Base-by-base conservation (phyloP, 805 yeast species). In the Metschnikowia proteae region DNA sequence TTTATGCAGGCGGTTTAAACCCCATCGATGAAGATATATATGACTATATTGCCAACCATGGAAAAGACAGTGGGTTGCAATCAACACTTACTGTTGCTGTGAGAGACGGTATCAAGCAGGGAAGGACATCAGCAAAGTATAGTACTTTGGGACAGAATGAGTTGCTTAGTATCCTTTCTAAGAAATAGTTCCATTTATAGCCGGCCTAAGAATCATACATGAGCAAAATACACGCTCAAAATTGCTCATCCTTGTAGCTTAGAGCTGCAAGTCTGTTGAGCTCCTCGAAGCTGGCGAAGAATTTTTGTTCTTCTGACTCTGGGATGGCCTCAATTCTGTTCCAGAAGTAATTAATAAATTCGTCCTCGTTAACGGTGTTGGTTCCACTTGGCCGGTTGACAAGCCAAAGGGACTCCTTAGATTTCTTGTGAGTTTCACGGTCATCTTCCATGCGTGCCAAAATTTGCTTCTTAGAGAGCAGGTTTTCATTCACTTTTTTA, bases 401-500 rank as follows among this genome's bases (percentile, higher is more conserved):
- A 7, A 83, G 76, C 96, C 97, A 89, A 23, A 82, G 72, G 8
- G 77, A 80, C 59, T 92, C 97, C 57, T 91, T 89, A 10, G 86
- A 79, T 54, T 87, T 77, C 62, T 92, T 92, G 60, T 88, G 90
- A 39, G 96, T 73, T 63, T 92, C 99, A 56, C 99, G 73, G 63
- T 92, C 98, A 53, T 85, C 91, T 62, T 92, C 97, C 84, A 92
- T 89, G 51, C 98, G 71, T 33, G 80, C 76, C 13, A 89, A 62
- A 13, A 87, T 81, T 55, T 84, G 88, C 41, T 81, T 65, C 46
- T 68, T 68, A 4, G 76, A 60, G 4, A 71, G 55, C 41, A 63
- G 51, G 26, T 50, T 52, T 37, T 56, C 60, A 25, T 51, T 53
- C 26, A 49, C 57, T 22, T 60, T 63, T 46, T 62, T 52, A 59